phyloP scores from a whole-genome alignment of 257 asterid genomes.

The Solanum dulcamara region DNA sequence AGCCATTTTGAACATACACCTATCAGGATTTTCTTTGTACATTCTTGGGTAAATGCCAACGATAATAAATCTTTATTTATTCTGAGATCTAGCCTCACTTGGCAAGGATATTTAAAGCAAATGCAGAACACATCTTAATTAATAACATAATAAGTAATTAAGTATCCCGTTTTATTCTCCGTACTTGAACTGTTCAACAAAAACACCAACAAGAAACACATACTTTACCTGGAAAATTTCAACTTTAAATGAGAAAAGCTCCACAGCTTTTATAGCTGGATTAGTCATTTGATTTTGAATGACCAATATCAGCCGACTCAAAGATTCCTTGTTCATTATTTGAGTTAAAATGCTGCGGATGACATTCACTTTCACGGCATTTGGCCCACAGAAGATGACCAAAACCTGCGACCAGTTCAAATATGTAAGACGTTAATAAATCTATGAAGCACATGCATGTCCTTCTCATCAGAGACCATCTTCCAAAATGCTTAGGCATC shows the following conservation, averaged over 20 bases:
- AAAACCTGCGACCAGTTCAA: conserved; percentile 33
- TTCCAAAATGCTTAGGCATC: not conserved
- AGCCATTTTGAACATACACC: not conserved
- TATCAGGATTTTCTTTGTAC: not conserved
- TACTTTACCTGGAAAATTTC: conserved; percentile 63
- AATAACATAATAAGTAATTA: not conserved
- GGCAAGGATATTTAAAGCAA: not conserved
- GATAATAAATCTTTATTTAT: not conserved
- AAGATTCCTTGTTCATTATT: conserved; percentile 31
- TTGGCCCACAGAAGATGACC: conserved; percentile 46
- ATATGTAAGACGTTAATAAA: not conserved
- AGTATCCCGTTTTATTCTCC: not conserved
- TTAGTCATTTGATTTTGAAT: conserved; percentile 49
- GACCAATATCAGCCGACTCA: conserved; percentile 48
- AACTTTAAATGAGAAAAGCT: conserved; percentile 45
- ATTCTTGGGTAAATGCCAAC: not conserved
- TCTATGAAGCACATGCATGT: not conserved
- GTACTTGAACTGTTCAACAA: not conserved
- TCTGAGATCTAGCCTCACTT: not conserved
- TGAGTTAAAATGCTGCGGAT: conserved; percentile 36
- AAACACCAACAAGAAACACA: not conserved
- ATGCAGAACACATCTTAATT: not conserved
- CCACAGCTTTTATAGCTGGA: conserved; percentile 61
- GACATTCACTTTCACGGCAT: conserved; percentile 34
- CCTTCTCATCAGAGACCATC: not conserved